These are phyloP conservation scores for Sugiyamaella castrensis DNA, from an alignment of 1,139 yeast genomes.

Conservation along the genomic window DNA sequence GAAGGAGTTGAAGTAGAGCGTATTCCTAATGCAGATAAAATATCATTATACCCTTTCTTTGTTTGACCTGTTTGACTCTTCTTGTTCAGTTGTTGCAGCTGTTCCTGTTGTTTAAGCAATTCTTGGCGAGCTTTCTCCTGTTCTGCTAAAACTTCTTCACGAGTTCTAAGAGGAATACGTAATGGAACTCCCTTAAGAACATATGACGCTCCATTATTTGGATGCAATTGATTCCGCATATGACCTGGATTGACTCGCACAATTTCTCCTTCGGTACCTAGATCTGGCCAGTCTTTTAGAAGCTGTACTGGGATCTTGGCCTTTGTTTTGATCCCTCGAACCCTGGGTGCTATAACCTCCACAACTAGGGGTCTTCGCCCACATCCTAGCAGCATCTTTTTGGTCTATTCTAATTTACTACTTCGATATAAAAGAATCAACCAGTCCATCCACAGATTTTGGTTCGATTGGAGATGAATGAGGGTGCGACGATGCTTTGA, in stretches of 20 bases:
- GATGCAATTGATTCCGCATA: constrained; percentile 78
- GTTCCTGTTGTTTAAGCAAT: constrained; percentile 11
- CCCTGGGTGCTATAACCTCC: not conserved
- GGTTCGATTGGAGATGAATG: too few species aligned
- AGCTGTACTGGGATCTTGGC: constrained; percentile 56
- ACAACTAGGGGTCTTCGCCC: too few species aligned
- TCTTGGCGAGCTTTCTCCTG: constrained; percentile 15
- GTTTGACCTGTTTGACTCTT: constrained; percentile 4
- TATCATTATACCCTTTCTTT: constrained; percentile 7
- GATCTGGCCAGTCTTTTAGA: constrained; percentile 57
- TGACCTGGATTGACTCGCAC: constrained; percentile 73
- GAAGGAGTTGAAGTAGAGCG: constrained; percentile 1
- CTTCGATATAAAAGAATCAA: too few species aligned
- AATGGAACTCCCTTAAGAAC: constrained; percentile 54
- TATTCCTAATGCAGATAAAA: constrained; percentile 9
- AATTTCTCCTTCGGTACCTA: constrained; percentile 67
- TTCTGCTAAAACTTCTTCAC: constrained; percentile 13
- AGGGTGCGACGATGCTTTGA: too few species aligned
- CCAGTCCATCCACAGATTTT: too few species aligned
- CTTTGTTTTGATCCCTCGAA: constrained; percentile 44
- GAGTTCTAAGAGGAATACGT: constrained; percentile 45
- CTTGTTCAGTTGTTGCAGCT: constrained; percentile 3
- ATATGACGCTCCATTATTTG: constrained; percentile 69
- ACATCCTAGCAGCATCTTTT: too few species aligned
- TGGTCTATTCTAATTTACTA: too few species aligned